phyloP scores from a whole-genome alignment of 2,329 filamentous ascomycete species.

The Cordyceps javanica region DNA sequence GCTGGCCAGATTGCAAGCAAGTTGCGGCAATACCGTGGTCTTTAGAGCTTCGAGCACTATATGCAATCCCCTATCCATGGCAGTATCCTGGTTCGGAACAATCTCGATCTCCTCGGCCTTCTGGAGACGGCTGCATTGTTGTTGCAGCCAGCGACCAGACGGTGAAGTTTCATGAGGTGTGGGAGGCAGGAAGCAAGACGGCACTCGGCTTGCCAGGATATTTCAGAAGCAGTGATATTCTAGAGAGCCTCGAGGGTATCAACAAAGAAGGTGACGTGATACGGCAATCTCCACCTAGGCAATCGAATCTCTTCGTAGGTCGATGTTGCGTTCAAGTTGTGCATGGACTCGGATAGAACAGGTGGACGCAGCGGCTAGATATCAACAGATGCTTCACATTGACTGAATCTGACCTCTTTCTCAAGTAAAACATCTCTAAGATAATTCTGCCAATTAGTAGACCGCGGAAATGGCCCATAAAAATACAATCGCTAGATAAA shows the following conservation, averaged over 20 bases:
- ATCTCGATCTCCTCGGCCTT: constrained; percentile 19
- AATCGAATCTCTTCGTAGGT: background rate
- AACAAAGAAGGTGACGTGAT: constrained; percentile 68
- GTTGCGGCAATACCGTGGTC: constrained; percentile 82
- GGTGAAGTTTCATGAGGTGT: constrained; percentile 94
- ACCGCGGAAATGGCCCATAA: background rate
- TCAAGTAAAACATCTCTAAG: background rate
- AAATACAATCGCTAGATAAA: background rate
- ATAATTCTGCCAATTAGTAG: background rate
- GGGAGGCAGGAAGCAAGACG: constrained; percentile 58
- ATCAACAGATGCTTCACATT: background rate
- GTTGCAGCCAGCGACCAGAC: constrained; percentile 88
- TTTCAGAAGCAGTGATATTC: constrained; percentile 76
- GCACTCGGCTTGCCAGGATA: constrained; percentile 50
- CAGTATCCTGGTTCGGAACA: constrained; percentile 26
- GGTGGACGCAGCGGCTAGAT: background rate
- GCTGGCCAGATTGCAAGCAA: constrained; percentile 86
- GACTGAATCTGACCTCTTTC: background rate
- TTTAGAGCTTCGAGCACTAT: constrained; percentile 71
- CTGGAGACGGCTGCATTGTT: constrained; percentile 61
- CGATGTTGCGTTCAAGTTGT: background rate
- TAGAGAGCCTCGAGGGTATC: constrained; percentile 76
- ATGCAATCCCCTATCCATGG: constrained; percentile 77
- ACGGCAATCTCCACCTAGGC: constrained; percentile 41
- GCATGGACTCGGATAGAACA: background rate